Evolutionary conservation across 805 yeast genomes (phyloP), one percentile per base, ranked within the genome.

Genomic region (Saturnispora bothae): DNA sequence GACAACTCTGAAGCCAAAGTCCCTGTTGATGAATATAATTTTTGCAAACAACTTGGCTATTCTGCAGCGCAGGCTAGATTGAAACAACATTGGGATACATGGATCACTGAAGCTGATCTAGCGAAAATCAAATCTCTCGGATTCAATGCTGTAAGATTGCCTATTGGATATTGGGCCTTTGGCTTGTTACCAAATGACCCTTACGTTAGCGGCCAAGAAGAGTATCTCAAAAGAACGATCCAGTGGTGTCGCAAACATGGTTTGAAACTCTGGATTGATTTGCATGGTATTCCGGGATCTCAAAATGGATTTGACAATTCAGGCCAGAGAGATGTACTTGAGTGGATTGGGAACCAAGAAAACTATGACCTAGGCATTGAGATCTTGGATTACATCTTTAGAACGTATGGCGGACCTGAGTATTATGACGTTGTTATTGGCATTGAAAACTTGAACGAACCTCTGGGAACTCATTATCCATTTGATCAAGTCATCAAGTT

Each of bases 221-320:
- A 61, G 7, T 83, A 81, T 57, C 61, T 88, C 38, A 94, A 83
- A 51, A 61, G 69, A 52, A 95, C 95, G 13, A 61, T 88, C 30
- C 68, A 54, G 14, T 89, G 96, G 96, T 75, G 83, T 31, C 57
- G 72, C 34, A 61, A 64, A 14, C 52, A 76, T 46, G 69, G 67
- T 29, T 53, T 88, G 45, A 77, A 78, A 53, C 94, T 76, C 18
- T 85, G 95, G 96, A 69, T 88, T 31, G 96, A 89, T 58, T 61
- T 88, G 52, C 97, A 88, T 56, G 96, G 96, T 45, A 94, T 82
- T n/a, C 94, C 95, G 25, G 96, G 96, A 17, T 82, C 95, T 17
- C 97, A 88, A 59, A 88, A 88, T 56, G 96, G 96, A 12, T 89
- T 85, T 53, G 97, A 88, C 60, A 88, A 88, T 65, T 83, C 95